Evolutionary conservation across 768 basidiomycete species (phyloP), one percentile per base, ranked within the genome.

Genomic region (Rhizopogon vulgaris): DNA sequence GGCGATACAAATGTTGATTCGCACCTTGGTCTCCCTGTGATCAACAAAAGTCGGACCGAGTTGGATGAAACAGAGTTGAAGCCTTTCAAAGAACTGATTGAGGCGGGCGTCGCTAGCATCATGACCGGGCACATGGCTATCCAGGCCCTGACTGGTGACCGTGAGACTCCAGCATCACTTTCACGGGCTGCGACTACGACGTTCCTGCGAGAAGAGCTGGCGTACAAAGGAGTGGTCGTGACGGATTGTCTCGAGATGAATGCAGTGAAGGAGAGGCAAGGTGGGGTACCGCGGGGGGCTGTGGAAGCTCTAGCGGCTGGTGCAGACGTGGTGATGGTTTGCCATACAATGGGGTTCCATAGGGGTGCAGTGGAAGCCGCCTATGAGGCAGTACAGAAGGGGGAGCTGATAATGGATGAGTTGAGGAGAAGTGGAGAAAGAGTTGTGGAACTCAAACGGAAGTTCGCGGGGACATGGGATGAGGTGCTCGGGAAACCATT

Each of bases 191-290:
- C 85, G 24, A 82, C 79, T 25, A 80, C 71, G 0, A 76, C 66
- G 12, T 60, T 87, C 11, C 66, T 87, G 39, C 73, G 82, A 40
- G 63, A 67, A 2, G 71, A 77, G 38, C 55, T 87, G 59, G 69
- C 70, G 0, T 88, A 76, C 63, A 45, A 69, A 3, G 84, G 84
- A 0, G 76, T 87, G 36, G 64, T 85, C 18, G 84, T 87, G 27
- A 87, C 86, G 1, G 86, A 87, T 60, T 87, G 86, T 59, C 67
- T 88, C 22, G 85, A 87, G 67, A 87, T 89, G 86, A 82, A 82
- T 43, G 85, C 87, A 10, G 77, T 87, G 14, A 66, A 46, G 45
- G 45, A 46, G 32, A 46, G 45, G 5, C 65, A 71, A 48, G 75
- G 74, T 5, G 81, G 81, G 6, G 68, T 75, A 3, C 73, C 76